These are phyloP conservation scores for Ilyonectria destructans DNA, from an alignment of 2,329 filamentous ascomycete genomes.

Conservation along the genomic window DNA sequence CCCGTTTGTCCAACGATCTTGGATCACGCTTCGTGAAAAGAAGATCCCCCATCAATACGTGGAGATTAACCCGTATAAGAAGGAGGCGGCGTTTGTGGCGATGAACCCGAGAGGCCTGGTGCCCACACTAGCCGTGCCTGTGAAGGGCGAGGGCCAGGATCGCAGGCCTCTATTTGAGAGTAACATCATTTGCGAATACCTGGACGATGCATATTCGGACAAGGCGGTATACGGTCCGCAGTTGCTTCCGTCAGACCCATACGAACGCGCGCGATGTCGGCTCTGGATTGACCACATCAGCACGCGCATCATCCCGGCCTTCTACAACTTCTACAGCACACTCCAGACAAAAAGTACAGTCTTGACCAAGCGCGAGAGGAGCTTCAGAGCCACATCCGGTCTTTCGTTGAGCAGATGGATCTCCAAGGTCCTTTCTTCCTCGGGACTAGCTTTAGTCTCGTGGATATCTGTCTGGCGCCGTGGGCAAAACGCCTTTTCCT, in stretches of 20 bases:
- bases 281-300: constrained; percentile 85
- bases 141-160: constrained; percentile 48
- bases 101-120: constrained; percentile 85
- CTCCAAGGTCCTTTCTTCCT: constrained; percentile 74
- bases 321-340: constrained; percentile 77
- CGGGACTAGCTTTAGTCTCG: constrained; percentile 74
- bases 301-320: constrained; percentile 77
- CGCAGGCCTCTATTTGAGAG: constrained; percentile 80
- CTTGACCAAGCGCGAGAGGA: constrained; percentile 71
- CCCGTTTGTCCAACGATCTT: constrained; percentile 79
- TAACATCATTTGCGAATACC: constrained; percentile 81
- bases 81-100: constrained; percentile 76
- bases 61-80: constrained; percentile 85
- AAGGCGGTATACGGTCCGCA: constrained; percentile 58
- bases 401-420: constrained; percentile 76
- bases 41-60: constrained; percentile 82
- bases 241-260: constrained; percentile 74
- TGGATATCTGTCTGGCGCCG: constrained; percentile 81
- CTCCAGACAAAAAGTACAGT: constrained; percentile 63
- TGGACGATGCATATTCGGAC: constrained; percentile 79
- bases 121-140: constrained; percentile 75
- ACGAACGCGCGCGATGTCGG: constrained; percentile 75
- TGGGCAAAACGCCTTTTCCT: constrained; percentile 82
- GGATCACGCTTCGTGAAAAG: constrained; percentile 83
- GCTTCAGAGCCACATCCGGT: constrained; percentile 72